These are phyloP conservation scores for Acanthamoeba healyi DNA, from an alignment of 208 protist species.

Conservation along the genomic window DNA sequence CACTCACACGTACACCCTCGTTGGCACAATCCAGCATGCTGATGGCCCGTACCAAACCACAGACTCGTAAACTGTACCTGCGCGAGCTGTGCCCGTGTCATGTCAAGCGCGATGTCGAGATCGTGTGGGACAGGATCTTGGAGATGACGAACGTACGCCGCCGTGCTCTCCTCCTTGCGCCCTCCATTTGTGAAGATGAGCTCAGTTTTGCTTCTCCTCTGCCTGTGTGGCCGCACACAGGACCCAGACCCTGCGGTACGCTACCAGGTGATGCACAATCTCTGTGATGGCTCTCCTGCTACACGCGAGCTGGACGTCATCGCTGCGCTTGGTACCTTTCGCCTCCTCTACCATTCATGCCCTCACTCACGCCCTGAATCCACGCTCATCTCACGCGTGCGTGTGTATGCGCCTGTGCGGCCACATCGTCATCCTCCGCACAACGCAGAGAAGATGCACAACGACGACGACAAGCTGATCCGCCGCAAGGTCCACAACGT, in stretches of 20 bases:
- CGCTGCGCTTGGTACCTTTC: slow-evolving; percentile 6
- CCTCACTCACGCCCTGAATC: not conserved
- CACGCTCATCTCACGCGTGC: not conserved
- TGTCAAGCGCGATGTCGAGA: slow-evolving; percentile 75
- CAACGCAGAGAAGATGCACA: slow-evolving; percentile 53
- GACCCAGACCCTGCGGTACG: slow-evolving; percentile 75
- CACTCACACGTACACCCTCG: not conserved
- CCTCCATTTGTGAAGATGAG: not conserved
- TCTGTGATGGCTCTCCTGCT: slow-evolving; percentile 76
- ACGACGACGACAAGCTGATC: slow-evolving; percentile 76
- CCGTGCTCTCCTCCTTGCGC: no score
- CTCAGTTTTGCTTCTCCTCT: no score
- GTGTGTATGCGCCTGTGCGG: not conserved
- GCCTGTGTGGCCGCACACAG: no score
- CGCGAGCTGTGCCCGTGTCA: slow-evolving; percentile 82
- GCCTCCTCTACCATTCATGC: no score
- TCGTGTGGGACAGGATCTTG: slow-evolving; percentile 75
- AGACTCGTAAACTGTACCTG: slow-evolving; percentile 12
- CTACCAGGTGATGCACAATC: slow-evolving; percentile 79
- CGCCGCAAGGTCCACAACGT: slow-evolving; percentile 77
- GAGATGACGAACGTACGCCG: slow-evolving; percentile 73
- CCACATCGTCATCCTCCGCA: not conserved
- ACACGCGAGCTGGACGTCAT: slow-evolving; percentile 77
- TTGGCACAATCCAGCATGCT: no score
- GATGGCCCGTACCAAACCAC: not conserved